Evolutionary conservation across 2,329 filamentous ascomycete species (phyloP), one percentile per base, ranked within the genome.

Genomic region (Talaromyces sp.): DNA sequence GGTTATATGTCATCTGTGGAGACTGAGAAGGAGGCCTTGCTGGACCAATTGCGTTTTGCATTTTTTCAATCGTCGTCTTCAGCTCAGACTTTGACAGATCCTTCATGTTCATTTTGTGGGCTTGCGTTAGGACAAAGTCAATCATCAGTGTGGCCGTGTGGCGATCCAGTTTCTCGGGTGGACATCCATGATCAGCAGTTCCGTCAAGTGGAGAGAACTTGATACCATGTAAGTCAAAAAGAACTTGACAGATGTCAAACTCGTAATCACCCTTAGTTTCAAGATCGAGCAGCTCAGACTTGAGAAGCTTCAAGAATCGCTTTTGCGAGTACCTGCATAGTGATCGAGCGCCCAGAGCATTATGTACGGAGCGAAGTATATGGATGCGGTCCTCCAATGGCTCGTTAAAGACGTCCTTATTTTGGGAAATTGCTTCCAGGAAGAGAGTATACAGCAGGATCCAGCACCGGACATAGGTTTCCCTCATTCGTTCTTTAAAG

Each of bases 61-160:
- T 90, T 62, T 92, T 91, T 54, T 99, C 94, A 53, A 99, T 94
- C 0, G 91, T 91, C 14, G 82, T 85, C 69, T 93, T 95, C 49
- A 99, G 79, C 51, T 97, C 91, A 14, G 91, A 94, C 70, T 96
- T 97, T 14, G 91, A 84, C 16, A 97, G 76, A 60, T 97, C 94
- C 65, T 93, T 96, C 77, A 96, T 89, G 19, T 90, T 87, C 79
- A 97, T 87, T 56, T 89, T 86, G 45, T 87, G 87, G 2, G 90
- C 90, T 52, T 97, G 85, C 32, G 84, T 79, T 66, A 95, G 87
- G 33, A 97, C 84, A 65, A 92, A 89, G 56, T 96, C 89, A 10
- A 96, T 85, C 43, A 97, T 82, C 58, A 88, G 86, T 65, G 92
- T 81, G 0, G 92, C 92, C 52, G 90, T 90, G 33, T 85, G 82